Conservation (phyloP, 1,139 yeast species). For the Spathaspora sp. region DNA sequence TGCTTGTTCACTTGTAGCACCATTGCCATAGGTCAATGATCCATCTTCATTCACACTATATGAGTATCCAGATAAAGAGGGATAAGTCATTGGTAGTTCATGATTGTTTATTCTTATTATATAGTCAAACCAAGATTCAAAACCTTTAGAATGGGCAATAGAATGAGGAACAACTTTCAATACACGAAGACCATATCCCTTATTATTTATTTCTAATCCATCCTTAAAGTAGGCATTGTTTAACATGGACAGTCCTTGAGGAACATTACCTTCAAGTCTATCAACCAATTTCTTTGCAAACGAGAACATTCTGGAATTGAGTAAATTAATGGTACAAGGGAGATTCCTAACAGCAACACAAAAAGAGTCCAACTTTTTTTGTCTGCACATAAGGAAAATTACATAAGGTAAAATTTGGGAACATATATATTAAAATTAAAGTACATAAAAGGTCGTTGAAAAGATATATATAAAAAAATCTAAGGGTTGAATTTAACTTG, state of each 20-base stretch:
- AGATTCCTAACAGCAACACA: neutral
- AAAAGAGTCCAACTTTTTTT: too few species aligned
- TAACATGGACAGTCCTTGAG: slow-evolving; percentile 10
- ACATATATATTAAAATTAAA: neutral
- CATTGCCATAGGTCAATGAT: slow-evolving; percentile 38
- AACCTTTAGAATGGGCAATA: slow-evolving; percentile 34
- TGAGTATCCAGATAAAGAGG: slow-evolving; percentile 29
- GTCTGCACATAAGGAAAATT: too few species aligned
- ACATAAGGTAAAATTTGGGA: neutral
- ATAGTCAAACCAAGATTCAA: slow-evolving; percentile 87
- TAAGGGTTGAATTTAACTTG: slow-evolving; percentile 3
- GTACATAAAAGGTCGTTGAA: neutral
- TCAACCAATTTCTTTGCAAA: slow-evolving; percentile 84
- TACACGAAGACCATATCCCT: slow-evolving; percentile 45
- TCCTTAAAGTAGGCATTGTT: slow-evolving; percentile 55
- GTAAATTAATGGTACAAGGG: neutral
- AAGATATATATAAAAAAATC: neutral
- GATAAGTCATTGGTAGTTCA: slow-evolving; percentile 56
- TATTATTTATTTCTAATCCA: slow-evolving; percentile 39
- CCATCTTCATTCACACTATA: slow-evolving; percentile 47
- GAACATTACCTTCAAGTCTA: slow-evolving; percentile 57
- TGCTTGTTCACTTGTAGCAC: slow-evolving; percentile 37
- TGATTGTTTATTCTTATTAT: slow-evolving; percentile 77
- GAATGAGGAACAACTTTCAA: slow-evolving; percentile 43
- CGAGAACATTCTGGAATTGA: slow-evolving; percentile 59